phyloP scores from a whole-genome alignment of 176 grass and related monocot genomes.

The Phyllostachys edulis region DNA sequence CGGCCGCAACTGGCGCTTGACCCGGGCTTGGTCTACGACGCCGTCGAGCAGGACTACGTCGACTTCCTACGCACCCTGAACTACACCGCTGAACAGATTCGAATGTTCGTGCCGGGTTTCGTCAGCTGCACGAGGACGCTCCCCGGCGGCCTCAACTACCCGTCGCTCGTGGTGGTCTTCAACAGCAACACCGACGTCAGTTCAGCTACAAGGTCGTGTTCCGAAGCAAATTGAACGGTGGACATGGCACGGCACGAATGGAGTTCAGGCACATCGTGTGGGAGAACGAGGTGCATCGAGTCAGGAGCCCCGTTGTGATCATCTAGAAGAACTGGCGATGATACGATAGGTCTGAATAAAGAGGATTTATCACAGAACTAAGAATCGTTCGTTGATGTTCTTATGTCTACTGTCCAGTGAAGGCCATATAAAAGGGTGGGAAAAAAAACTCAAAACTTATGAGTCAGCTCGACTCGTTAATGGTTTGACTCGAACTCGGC shows the following conservation, averaged over 20 bases:
- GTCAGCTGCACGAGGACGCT: constrained; percentile 13
- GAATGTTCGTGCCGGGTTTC: background rate
- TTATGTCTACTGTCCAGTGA: too few species aligned
- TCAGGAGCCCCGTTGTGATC: constrained; percentile 53
- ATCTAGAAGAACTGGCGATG: constrained; percentile 16
- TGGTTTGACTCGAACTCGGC: too few species aligned
- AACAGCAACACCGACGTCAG: background rate
- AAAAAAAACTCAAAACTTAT: too few species aligned
- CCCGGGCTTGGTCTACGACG: constrained; percentile 54
- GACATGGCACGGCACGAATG: background rate
- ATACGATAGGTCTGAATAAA: background rate
- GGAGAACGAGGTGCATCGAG: constrained; percentile 49
- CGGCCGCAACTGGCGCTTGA: constrained; percentile 36
- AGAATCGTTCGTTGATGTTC: too few species aligned
- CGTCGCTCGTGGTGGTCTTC: constrained; percentile 49
- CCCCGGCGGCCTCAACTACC: constrained; percentile 45
- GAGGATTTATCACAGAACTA: background rate
- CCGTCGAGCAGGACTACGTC: constrained; percentile 35
- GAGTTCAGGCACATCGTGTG: constrained; percentile 41
- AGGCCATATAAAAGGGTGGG: too few species aligned
- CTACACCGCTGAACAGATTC: constrained; percentile 37
- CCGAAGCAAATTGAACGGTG: constrained; percentile 13
- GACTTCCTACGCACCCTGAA: constrained; percentile 47
- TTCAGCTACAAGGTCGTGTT: constrained; percentile 52
- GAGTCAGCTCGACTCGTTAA: too few species aligned